phyloP scores from a whole-genome alignment of 2,329 filamentous ascomycete species.

The Curvularia sp. region DNA sequence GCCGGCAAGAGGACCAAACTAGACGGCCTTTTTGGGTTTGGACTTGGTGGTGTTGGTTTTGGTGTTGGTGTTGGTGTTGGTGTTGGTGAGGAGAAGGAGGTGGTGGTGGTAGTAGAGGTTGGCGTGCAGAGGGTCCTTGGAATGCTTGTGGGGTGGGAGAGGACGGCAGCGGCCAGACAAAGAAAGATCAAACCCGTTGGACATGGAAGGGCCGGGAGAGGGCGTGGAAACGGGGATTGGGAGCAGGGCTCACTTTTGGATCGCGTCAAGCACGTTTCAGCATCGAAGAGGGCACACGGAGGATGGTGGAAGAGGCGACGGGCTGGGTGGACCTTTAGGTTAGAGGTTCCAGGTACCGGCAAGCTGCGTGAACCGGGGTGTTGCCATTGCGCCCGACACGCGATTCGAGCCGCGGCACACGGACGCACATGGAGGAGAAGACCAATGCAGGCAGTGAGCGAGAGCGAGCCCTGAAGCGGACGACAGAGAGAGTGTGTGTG shows the following conservation, averaged over 20 bases:
- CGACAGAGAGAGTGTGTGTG: background rate
- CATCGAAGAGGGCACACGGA: slow-evolving; percentile 42
- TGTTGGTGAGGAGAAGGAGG: slow-evolving; percentile 12
- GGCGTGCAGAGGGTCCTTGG: slow-evolving; percentile 27
- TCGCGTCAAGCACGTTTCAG: slow-evolving; percentile 53
- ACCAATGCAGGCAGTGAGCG: slow-evolving; percentile 19
- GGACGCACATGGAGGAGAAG: slow-evolving; percentile 20
- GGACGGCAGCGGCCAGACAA: slow-evolving; percentile 40
- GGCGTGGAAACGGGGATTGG: background rate
- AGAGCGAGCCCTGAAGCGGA: slow-evolving; percentile 14
- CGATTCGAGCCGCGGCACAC: slow-evolving; percentile 31
- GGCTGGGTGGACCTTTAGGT: slow-evolving; percentile 39
- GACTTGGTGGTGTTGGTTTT: slow-evolving; percentile 34
- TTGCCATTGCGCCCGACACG: slow-evolving; percentile 30
- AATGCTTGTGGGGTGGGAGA: slow-evolving; percentile 31
- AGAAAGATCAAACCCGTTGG: slow-evolving; percentile 45
- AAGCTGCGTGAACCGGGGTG: slow-evolving; percentile 33
- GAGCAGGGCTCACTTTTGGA: slow-evolving; percentile 40
- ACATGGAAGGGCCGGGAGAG: slow-evolving; percentile 42
- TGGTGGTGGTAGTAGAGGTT: background rate
- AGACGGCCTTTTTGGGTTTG: slow-evolving; percentile 37
- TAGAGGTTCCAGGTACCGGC: slow-evolving; percentile 37
- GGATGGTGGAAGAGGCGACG: slow-evolving; percentile 34
- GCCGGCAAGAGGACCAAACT: slow-evolving; percentile 43
- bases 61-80: slow-evolving; percentile 28